Evolutionary conservation across 352 stramenopile species (phyloP).

Genomic region (Pythium guiyangense): DNA sequence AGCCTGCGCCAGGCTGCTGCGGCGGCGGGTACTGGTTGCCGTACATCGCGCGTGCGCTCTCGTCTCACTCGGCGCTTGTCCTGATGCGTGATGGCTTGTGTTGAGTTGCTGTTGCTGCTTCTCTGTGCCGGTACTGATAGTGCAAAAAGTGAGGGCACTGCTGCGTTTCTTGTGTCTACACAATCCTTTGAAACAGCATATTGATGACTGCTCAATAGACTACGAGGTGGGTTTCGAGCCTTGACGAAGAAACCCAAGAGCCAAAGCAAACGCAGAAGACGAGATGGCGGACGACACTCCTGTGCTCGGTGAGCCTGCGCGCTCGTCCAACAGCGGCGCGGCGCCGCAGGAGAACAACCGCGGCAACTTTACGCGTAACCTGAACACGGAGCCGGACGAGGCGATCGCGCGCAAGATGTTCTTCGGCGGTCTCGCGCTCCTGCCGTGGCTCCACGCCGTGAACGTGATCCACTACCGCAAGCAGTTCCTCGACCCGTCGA

Average conservation of each 20-base stretch:
- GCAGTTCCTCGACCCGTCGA: conserved; percentile 63
- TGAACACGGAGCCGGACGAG: conserved; percentile 74
- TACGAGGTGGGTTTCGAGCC: background rate
- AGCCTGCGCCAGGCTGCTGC: conserved; percentile 15
- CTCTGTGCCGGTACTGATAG: no score
- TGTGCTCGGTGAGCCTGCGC: conserved; percentile 43
- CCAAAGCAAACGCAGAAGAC: background rate
- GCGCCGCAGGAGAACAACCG: conserved; percentile 55
- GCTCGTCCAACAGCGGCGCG: conserved; percentile 11
- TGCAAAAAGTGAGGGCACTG: no score
- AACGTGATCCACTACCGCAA: conserved; percentile 83
- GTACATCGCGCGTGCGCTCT: conserved; percentile 13
- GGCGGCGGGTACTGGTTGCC: conserved; percentile 23
- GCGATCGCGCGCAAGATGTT: conserved; percentile 83
- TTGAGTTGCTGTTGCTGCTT: background rate
- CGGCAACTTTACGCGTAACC: conserved; percentile 85
- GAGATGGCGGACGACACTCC: conserved; percentile 44
- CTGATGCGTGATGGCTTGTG: background rate
- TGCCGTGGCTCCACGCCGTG: conserved; percentile 82
- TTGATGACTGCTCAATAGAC: no score
- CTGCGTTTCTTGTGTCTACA: no score
- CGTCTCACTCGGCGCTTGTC: background rate
- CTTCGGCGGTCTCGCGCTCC: conserved; percentile 57
- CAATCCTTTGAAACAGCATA: no score
- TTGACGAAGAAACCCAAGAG: background rate